phyloP scores from a whole-genome alignment of 805 yeast genomes.

The Naumovozyma castellii region DNA sequence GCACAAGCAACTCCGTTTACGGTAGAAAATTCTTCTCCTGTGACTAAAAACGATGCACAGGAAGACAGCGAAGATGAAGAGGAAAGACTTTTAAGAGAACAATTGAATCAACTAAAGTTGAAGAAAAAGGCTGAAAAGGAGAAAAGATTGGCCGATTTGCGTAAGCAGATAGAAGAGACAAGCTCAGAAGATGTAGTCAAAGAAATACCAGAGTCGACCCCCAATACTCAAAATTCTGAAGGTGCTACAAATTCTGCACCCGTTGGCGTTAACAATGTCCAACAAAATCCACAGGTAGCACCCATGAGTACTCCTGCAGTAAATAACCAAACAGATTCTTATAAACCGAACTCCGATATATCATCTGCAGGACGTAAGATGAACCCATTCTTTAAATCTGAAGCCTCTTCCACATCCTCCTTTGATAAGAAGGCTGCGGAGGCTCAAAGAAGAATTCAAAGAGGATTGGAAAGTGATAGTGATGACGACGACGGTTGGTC shows the following conservation, averaged over 20 bases:
- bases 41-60: constrained; percentile 8
- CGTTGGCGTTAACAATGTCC: too few species aligned
- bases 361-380: constrained; percentile 7
- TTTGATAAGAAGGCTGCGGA: constrained; percentile 53
- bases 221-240: constrained; percentile 10
- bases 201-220: constrained; percentile 14
- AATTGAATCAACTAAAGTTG: constrained; percentile 34
- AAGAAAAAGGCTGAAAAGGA: constrained; percentile 52
- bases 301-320: too few species aligned
- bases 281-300: too few species aligned
- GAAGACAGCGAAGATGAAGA: constrained; percentile 42
- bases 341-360: neutral
- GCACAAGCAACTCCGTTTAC: neutral
- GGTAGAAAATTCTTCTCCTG: neutral
- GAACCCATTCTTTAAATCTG: constrained; percentile 47
- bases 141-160: constrained; percentile 47
- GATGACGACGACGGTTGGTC: constrained; percentile 30
- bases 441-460: constrained; percentile 64
- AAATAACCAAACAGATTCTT: neutral
- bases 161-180: constrained; percentile 49
- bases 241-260: too few species aligned
- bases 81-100: constrained; percentile 35
- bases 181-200: constrained; percentile 31
- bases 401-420: constrained; percentile 18
- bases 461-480: constrained; percentile 35